These are phyloP conservation scores for Diophrys appendiculata DNA, from an alignment of 73 alveolate species.

Conservation along the genomic window DNA sequence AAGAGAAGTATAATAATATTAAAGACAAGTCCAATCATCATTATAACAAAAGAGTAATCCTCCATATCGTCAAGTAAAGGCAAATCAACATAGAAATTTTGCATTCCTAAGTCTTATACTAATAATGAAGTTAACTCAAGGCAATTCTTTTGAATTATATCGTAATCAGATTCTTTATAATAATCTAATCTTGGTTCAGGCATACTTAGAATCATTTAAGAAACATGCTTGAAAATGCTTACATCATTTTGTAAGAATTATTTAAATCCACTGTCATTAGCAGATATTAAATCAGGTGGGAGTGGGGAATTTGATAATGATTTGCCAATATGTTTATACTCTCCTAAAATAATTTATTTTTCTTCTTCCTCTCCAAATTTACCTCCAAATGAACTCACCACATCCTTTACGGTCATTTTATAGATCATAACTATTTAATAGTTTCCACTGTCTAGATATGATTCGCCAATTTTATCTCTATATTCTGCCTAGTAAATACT, in stretches of 20 bases:
- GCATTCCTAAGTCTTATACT: slow-evolving; percentile 68
- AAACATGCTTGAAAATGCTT: slow-evolving; percentile 38
- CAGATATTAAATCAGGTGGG: background rate
- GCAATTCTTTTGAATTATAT: slow-evolving; percentile 59
- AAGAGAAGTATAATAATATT: slow-evolving; percentile 65
- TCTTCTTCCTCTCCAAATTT: slow-evolving; percentile 39
- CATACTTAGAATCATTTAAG: slow-evolving; percentile 37
- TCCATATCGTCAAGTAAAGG: slow-evolving; percentile 64
- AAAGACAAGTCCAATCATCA: slow-evolving; percentile 69
- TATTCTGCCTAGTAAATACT: background rate
- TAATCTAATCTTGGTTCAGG: slow-evolving; percentile 37
- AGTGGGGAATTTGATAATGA: slow-evolving; percentile 9
- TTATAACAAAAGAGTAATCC: slow-evolving; percentile 39
- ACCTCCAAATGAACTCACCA: slow-evolving; percentile 20
- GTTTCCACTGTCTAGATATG: too few species aligned
- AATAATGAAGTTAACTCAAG: slow-evolving; percentile 26
- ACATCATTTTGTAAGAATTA: slow-evolving; percentile 5
- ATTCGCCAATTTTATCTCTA: background rate
- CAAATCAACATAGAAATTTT: slow-evolving; percentile 58
- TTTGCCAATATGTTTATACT: slow-evolving; percentile 19
- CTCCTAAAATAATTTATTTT: slow-evolving; percentile 23
- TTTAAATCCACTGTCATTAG: background rate
- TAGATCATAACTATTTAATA: too few species aligned
- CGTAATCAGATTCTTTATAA: slow-evolving; percentile 55
- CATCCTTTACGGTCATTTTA: too few species aligned